Evolutionary conservation across 108 stramenopile species (phyloP), one percentile per base, ranked within the genome.

Genomic region (Seminavis robusta): DNA sequence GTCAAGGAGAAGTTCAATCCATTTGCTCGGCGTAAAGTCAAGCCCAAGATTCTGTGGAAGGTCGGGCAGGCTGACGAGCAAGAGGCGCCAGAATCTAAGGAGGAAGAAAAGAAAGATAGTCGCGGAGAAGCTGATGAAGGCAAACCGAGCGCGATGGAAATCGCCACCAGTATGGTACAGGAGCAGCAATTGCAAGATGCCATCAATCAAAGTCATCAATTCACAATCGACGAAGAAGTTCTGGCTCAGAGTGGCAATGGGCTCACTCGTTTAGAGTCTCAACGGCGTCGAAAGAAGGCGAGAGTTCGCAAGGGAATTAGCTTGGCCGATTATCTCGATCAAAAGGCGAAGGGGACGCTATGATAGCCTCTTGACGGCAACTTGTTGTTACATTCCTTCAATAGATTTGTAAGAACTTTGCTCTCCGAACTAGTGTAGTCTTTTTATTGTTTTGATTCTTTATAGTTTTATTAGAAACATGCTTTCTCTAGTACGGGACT

Each of bases 1-100:
- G 58, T 25, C 11, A 59, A 62, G 25, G 67, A 72, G 33, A 86
- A 86, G 33, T 88, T 89, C 60, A 87, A 94, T 64, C 86, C 86
- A 3, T 94, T 81, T 56, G 88, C 88, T 21, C 83, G 92, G 19
- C 86, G 92, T 17, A 84, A 76, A 63, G 82, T 84, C 24, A 94
- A 90, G 69, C 92, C 92, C 34, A 85, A 94, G 74, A 88, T 85
- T 69, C 73, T 94, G 29, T 94, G 92, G 92, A 81, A 90, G 45
- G 92, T 94, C 2, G 86, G 88, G 5, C 80, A 84, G 40, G 67
- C 67, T 21, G 65, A 69, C 31, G 64, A 69, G n/a, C 40, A 51
- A 6, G 65, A 62, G 47, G 69, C 47, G 1, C n/a, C n/a, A n/a
- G n/a, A n/a, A n/a, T n/a, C n/a, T n/a, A 45, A 31, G 2, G 56